phyloP scores from a whole-genome alignment of 1,139 yeast species.

The Magnusiomyces magnusii region DNA sequence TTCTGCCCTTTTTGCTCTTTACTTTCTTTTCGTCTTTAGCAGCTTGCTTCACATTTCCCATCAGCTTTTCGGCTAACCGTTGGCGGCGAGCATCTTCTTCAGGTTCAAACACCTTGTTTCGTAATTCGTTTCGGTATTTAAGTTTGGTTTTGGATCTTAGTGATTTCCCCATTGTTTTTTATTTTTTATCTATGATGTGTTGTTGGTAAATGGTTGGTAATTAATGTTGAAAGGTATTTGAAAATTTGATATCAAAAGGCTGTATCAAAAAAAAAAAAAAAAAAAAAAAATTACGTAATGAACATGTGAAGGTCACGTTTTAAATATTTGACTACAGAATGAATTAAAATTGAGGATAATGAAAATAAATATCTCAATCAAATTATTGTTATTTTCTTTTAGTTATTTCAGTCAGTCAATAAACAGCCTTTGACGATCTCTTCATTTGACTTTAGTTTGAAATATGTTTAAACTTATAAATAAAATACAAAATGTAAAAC shows the following conservation, averaged over 20 bases:
- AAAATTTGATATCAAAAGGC: background rate
- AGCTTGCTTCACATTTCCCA: slow-evolving; percentile 4
- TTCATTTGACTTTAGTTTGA: too few relatives aligned
- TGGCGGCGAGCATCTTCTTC: slow-evolving; percentile 5
- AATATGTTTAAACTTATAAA: too few relatives aligned
- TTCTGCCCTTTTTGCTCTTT: background rate
- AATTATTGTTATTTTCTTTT: too few relatives aligned
- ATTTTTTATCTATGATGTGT: background rate
- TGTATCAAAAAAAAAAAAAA: background rate
- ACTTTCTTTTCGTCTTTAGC: slow-evolving; percentile 1
- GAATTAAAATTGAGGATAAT: too few relatives aligned
- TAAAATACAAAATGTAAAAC: too few relatives aligned
- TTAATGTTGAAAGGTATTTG: background rate
- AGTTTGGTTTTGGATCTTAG: slow-evolving; percentile 3
- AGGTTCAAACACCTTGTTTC: slow-evolving; percentile 1
- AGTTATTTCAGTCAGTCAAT: too few relatives aligned
- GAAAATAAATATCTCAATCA: too few relatives aligned
- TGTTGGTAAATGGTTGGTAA: background rate
- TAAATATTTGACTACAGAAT: background rate
- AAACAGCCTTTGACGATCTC: too few relatives aligned
- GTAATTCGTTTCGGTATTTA: background rate
- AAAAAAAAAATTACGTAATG: background rate
- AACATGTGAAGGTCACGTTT: background rate
- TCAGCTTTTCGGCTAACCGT: slow-evolving; percentile 3
- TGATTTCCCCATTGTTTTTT: slow-evolving; percentile 1